Percentiles rank a stretch among this genome's conserved stretches.
Evolutionary conservation across 768 basidiomycete genomes (phyloP).

Genomic region (Russula foetens): DNA sequence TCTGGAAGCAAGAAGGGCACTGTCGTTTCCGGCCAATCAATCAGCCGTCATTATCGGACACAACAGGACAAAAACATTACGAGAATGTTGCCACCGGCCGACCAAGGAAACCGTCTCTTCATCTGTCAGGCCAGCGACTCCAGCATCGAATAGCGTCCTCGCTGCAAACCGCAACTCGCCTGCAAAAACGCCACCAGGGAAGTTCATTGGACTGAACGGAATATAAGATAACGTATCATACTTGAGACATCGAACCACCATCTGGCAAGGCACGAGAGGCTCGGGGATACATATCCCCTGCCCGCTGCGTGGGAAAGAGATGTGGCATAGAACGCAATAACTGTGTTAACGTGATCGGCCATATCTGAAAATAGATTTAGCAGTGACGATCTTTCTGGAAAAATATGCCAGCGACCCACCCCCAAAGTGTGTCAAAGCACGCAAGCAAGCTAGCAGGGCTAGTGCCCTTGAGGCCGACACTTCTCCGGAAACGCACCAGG

Average conservation of each 20-base stretch:
- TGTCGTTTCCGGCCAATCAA: slow-evolving; percentile 24
- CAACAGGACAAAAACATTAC: slow-evolving; percentile 33
- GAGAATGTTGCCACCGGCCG: slow-evolving; percentile 54
- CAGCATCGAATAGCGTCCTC: slow-evolving; percentile 69
- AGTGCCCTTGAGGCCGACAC: slow-evolving; percentile 66
- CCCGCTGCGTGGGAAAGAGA: slow-evolving; percentile 61
- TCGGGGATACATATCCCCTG: slow-evolving; percentile 52
- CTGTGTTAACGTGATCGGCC: slow-evolving; percentile 58
- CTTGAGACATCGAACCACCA: slow-evolving; percentile 73
- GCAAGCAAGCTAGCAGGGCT: slow-evolving; percentile 56
- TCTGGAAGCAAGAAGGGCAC: slow-evolving; percentile 57
- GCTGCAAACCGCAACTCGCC: slow-evolving; percentile 74
- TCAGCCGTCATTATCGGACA: slow-evolving; percentile 13
- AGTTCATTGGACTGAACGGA: background rate
- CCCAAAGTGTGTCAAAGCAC: slow-evolving; percentile 63
- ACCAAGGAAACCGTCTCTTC: slow-evolving; percentile 51
- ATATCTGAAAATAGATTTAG: slow-evolving; percentile 39
- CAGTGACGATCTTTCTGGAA: background rate
- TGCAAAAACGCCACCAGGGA: slow-evolving; percentile 24
- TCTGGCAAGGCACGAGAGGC: slow-evolving; percentile 60
- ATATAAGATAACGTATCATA: slow-evolving; percentile 28
- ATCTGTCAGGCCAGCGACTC: slow-evolving; percentile 58
- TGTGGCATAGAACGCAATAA: slow-evolving; percentile 74
- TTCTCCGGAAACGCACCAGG: slow-evolving; percentile 68
- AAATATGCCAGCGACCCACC: slow-evolving; percentile 31